Conservation (phyloP, 1,284 basidiomycete species). For the Mycena citricolor region DNA sequence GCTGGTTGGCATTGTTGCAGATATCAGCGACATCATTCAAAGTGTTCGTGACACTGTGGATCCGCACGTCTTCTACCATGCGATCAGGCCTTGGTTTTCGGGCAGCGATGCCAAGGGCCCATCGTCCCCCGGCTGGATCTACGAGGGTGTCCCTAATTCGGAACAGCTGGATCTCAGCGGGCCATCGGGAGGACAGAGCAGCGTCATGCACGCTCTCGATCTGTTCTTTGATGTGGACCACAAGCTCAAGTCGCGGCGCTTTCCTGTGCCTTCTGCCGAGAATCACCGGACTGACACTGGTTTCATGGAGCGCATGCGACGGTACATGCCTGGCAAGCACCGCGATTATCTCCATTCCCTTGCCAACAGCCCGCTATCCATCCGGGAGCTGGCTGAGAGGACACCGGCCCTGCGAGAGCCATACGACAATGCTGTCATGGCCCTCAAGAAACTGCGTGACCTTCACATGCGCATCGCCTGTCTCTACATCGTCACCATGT, state of each 20-base stretch:
- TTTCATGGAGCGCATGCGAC: conserved; percentile 82
- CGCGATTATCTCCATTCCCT: conserved; percentile 64
- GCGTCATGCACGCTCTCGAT: conserved; percentile 81
- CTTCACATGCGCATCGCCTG: conserved; percentile 88
- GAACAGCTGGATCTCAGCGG: conserved; percentile 72
- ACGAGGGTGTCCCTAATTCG: conserved; percentile 71
- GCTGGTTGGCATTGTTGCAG: conserved; percentile 72
- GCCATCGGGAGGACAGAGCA: conserved; percentile 93
- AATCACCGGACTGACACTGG: conserved; percentile 65
- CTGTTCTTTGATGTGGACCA: conserved; percentile 85
- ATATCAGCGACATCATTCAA: conserved; percentile 68
- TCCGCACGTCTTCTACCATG: conserved; percentile 89
- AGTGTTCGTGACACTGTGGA: conserved; percentile 76
- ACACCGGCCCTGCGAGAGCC: conserved; percentile 62
- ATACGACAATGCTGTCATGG: conserved; percentile 78
- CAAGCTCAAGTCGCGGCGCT: conserved; percentile 69
- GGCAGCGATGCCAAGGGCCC: conserved; percentile 73
- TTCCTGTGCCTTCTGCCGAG: conserved; percentile 66
- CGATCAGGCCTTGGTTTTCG: conserved; percentile 90
- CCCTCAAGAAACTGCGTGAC: conserved; percentile 82
- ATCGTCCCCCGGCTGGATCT: conserved; percentile 70
- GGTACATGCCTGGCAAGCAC: conserved; percentile 80
- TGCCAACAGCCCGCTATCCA: conserved; percentile 41
- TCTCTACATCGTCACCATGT: conserved; percentile 81
- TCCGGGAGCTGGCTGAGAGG: conserved; percentile 59